A percentile compares a stretch with the other conserved stretches of the same genome.
These are phyloP conservation scores for Globisporangium megalacanthum DNA, from an alignment of 352 stramenopile species.

Conservation along the genomic window DNA sequence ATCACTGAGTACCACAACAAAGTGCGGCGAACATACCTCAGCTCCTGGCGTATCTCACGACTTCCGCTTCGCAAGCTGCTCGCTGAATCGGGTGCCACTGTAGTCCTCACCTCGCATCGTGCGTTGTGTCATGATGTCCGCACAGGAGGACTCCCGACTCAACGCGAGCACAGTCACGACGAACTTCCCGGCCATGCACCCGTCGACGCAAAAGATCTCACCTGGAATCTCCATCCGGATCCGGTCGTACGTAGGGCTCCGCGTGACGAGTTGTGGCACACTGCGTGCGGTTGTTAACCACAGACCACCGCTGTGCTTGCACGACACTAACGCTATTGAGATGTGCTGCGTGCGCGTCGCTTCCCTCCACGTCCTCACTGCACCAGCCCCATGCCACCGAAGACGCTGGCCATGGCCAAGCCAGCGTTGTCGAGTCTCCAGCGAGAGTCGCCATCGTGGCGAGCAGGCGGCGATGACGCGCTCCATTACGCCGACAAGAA, in stretches of 20 bases:
- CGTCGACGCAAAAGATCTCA: slow-evolving; percentile 65
- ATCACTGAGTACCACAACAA: slow-evolving; percentile 75
- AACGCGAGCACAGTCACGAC: slow-evolving; percentile 59
- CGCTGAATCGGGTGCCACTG: too few relatives aligned
- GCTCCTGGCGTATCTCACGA: neutral
- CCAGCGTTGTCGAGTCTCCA: slow-evolving; percentile 17
- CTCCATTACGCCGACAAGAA: slow-evolving; percentile 44
- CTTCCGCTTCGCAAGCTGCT: neutral
- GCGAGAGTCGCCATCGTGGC: slow-evolving; percentile 21
- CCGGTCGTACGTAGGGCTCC: slow-evolving; percentile 37
- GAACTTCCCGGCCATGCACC: slow-evolving; percentile 80
- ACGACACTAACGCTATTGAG: neutral
- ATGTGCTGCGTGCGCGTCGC: neutral
- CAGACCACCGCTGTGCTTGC: neutral
- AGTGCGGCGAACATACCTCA: slow-evolving; percentile 17
- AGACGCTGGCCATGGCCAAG: slow-evolving; percentile 40
- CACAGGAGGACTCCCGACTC: slow-evolving; percentile 55
- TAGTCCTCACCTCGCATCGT: too few relatives aligned
- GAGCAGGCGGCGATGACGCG: slow-evolving; percentile 20
- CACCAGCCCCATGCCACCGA: slow-evolving; percentile 48
- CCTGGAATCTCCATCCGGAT: slow-evolving; percentile 54
- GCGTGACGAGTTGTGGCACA: neutral
- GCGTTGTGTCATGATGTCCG: too few relatives aligned
- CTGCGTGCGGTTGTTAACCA: too few relatives aligned
- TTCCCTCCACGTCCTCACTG: neutral